A percentile compares a stretch with the other conserved stretches of the same genome.
Conservation (phyloP, 2,329 filamentous ascomycete genomes). For the Polytolypa hystricis region DNA sequence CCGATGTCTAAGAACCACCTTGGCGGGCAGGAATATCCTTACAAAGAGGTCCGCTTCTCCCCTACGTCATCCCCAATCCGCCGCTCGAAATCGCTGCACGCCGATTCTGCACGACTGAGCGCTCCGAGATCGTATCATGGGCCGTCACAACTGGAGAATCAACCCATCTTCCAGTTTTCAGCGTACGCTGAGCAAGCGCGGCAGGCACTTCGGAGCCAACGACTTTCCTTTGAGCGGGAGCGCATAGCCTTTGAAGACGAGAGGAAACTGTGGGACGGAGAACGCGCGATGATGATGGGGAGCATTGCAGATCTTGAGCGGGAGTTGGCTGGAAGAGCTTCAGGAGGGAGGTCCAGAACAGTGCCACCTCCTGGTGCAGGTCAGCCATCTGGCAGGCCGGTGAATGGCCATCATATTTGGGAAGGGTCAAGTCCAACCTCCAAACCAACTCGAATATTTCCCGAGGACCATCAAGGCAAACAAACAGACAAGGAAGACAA, state of each 20-base stretch:
- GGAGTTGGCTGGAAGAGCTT: too few relatives aligned
- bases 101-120: constrained; percentile 20
- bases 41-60: constrained; percentile 34
- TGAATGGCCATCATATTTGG: constrained; percentile 29
- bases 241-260: constrained; percentile 32
- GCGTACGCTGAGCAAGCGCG: constrained; percentile 33
- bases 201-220: constrained; percentile 28
- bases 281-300: constrained; percentile 30
- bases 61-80: constrained; percentile 26
- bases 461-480: constrained; percentile 19
- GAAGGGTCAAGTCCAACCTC: constrained; percentile 30
- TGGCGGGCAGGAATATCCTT: constrained; percentile 10
- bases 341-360: constrained; percentile 15
- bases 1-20: background rate
- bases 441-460: constrained; percentile 34
- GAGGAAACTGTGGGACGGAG: constrained; percentile 34
- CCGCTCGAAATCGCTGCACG: constrained; percentile 30
- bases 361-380: too few relatives aligned
- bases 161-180: constrained; percentile 18
- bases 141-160: constrained; percentile 12
- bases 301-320: constrained; percentile 33
- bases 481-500: constrained; percentile 22
- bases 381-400: too few relatives aligned
- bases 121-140: constrained; percentile 12
- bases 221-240: constrained; percentile 29